phyloP scores from a whole-genome alignment of 148 eudicot genomes.

The Silene latifolia region DNA sequence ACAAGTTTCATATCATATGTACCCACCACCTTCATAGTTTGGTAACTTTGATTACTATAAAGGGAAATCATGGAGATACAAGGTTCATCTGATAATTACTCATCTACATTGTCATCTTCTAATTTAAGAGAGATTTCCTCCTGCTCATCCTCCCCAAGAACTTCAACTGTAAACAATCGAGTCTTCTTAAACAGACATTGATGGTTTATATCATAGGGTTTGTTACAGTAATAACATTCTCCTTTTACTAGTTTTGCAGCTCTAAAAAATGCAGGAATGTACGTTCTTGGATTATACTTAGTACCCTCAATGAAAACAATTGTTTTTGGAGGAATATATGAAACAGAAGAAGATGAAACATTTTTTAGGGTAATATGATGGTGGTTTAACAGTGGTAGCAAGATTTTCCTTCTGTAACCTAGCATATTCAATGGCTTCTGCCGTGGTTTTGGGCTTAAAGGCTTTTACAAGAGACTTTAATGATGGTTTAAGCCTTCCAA shows the following conservation, averaged over 20 bases:
- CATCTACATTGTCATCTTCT: no score
- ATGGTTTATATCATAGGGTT: background rate
- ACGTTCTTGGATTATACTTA: background rate
- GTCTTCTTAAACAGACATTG: no score
- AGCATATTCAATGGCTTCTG: background rate
- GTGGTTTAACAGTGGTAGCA: background rate
- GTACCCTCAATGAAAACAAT: no score
- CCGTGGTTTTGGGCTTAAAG: background rate
- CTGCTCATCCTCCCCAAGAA: background rate
- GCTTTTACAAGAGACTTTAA: background rate
- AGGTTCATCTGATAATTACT: no score
- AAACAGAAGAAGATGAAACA: background rate
- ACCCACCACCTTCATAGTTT: background rate
- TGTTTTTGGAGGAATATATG: background rate
- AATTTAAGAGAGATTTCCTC: no score
- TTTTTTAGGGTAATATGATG: no score
- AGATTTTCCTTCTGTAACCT: background rate
- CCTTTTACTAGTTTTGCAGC: background rate
- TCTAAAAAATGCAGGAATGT: background rate
- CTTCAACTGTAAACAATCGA: conserved; percentile 2
- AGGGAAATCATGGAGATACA: no score
- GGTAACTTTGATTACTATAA: background rate
- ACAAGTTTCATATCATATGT: background rate
- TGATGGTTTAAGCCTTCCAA: background rate
- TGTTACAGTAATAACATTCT: background rate